A percentile compares a stretch with the other conserved stretches of the same genome.
Conservation (phyloP, 2,329 filamentous ascomycete species). For the Trichoderma cornu-damae region DNA sequence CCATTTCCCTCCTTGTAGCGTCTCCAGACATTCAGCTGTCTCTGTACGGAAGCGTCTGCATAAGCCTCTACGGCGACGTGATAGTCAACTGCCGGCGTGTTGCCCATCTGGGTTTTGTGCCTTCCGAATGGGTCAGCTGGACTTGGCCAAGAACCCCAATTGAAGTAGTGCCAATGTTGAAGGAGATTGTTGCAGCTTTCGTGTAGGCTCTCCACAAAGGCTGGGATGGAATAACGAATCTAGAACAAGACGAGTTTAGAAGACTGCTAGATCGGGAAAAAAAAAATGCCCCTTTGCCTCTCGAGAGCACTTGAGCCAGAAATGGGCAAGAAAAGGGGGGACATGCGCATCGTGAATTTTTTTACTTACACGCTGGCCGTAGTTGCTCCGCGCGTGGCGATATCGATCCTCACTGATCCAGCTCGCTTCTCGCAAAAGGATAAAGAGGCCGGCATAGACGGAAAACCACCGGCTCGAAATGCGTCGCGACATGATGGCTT, state of each 20-base stretch:
- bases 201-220: slow-evolving; percentile 42
- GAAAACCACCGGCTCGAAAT: slow-evolving; percentile 30
- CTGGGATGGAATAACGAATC: slow-evolving; percentile 36
- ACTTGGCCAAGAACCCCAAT: slow-evolving; percentile 30
- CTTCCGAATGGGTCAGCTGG: slow-evolving; percentile 27
- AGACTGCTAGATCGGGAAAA: neutral
- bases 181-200: slow-evolving; percentile 44
- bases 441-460: slow-evolving; percentile 38
- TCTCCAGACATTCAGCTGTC: slow-evolving; percentile 27
- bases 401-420: slow-evolving; percentile 38
- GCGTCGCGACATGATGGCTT: slow-evolving; percentile 32
- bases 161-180: slow-evolving; percentile 49
- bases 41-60: slow-evolving; percentile 21
- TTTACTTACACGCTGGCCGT: slow-evolving; percentile 25
- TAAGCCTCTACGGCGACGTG: slow-evolving; percentile 32
- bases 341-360: neutral
- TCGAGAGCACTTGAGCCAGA: no score
- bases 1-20: slow-evolving; percentile 26
- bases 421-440: slow-evolving; percentile 41
- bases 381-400: slow-evolving; percentile 39
- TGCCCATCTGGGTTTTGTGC: slow-evolving; percentile 27
- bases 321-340: neutral
- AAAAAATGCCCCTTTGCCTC: no score
- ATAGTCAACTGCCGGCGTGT: slow-evolving; percentile 31
- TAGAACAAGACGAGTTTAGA: slow-evolving; percentile 19